A percentile compares a stretch with the other conserved stretches of the same genome.
Conservation (phyloP, 495 filamentous ascomycete species). For the Geopyxis carbonaria region DNA sequence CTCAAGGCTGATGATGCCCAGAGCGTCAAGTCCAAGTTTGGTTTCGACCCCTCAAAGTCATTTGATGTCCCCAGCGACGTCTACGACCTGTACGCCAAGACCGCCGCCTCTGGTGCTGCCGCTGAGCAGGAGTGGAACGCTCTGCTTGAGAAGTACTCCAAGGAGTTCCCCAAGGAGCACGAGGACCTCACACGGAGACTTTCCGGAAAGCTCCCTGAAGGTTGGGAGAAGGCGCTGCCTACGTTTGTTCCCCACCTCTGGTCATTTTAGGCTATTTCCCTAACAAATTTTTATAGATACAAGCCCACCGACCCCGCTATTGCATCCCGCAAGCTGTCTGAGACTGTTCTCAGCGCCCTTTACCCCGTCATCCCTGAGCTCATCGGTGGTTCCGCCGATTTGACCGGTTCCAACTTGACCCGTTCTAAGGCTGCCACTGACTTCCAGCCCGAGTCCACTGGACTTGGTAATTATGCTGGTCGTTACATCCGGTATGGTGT, state of each 20-base stretch:
- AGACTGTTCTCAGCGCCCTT: constrained; percentile 80
- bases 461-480: constrained; percentile 72
- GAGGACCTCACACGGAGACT: constrained; percentile 71
- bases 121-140: constrained; percentile 91
- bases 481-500: constrained; percentile 96
- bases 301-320: constrained; percentile 70
- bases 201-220: constrained; percentile 71
- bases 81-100: constrained; percentile 76
- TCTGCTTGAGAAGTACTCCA: constrained; percentile 69
- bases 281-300: no score
- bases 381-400: constrained; percentile 85
- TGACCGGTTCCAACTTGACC: constrained; percentile 97
- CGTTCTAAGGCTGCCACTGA: constrained; percentile 92
- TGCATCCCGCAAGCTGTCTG: constrained; percentile 88
- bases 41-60: constrained; percentile 84
- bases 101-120: constrained; percentile 66
- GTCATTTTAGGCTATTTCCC: neutral
- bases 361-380: constrained; percentile 73
- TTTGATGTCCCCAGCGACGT: constrained; percentile 92
- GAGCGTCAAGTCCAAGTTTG: constrained; percentile 81
- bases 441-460: constrained; percentile 81
- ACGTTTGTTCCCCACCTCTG: no score
- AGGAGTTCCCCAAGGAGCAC: constrained; percentile 56
- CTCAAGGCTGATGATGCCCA: constrained; percentile 86
- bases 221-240: constrained; percentile 90